These are phyloP conservation scores for Cetraspora pellucida DNA, from an alignment of 192 early-diverging fungal species.

Conservation along the genomic window DNA sequence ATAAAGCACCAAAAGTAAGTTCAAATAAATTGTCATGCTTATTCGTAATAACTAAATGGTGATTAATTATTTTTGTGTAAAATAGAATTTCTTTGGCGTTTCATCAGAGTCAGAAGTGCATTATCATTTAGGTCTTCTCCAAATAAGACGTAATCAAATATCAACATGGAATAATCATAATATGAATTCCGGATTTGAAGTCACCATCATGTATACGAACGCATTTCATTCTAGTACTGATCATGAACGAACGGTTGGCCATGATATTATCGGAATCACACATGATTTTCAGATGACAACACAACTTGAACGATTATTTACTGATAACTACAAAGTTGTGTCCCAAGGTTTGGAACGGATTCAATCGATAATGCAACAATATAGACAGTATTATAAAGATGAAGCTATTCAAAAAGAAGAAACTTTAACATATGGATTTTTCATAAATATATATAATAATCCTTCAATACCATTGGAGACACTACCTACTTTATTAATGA, in stretches of 20 bases:
- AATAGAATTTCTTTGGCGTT: too few species aligned
- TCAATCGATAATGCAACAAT: constrained; percentile 43
- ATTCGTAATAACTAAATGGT: too few species aligned
- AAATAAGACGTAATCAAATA: constrained; percentile 50
- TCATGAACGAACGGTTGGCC: constrained; percentile 42
- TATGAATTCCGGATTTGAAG: constrained; percentile 61
- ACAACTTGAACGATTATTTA: constrained; percentile 54
- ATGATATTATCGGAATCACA: constrained; percentile 56
- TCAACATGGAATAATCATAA: constrained; percentile 50
- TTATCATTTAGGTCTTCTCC: constrained; percentile 50
- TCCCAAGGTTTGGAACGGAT: constrained; percentile 46
- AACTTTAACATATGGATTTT: constrained; percentile 50
- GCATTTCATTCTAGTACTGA: too few species aligned
- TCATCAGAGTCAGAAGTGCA: constrained; percentile 32
- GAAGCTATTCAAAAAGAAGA: constrained; percentile 56
- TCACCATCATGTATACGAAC: constrained; percentile 46
- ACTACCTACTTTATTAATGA: constrained; percentile 39
- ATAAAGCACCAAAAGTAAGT: constrained; percentile 32
- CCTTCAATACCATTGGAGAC: constrained; percentile 40
- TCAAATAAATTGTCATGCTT: neutral
- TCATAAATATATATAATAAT: constrained; percentile 50
- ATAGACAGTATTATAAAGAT: constrained; percentile 50
- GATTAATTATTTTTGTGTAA: too few species aligned
- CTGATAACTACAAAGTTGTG: constrained; percentile 57
- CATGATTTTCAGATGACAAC: constrained; percentile 52